These are phyloP conservation scores for Coniochaeta ligniaria DNA, from an alignment of 2,329 filamentous ascomycete genomes.

Conservation along the genomic window DNA sequence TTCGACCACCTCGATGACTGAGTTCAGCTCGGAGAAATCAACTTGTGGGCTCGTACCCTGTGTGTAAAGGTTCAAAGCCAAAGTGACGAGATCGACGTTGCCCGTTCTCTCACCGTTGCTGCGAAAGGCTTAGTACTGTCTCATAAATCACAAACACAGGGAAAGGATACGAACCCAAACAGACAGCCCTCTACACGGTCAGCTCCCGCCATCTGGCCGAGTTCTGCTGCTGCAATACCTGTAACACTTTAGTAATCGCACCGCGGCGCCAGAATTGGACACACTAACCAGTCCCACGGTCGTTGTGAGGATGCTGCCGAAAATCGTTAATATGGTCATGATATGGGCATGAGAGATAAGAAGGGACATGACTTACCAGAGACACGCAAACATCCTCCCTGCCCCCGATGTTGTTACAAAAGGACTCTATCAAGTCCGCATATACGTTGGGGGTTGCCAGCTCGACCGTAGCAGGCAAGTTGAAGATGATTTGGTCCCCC, in stretches of 20 bases:
- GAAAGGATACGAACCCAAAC: constrained; percentile 41
- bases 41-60: constrained; percentile 80
- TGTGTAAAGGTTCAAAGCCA: constrained; percentile 90
- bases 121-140: neutral
- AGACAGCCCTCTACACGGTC: constrained; percentile 91
- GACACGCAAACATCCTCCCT: constrained; percentile 83
- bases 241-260: no score
- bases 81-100: constrained; percentile 89
- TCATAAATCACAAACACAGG: neutral
- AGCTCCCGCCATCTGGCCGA: constrained; percentile 94
- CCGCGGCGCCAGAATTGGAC: no score
- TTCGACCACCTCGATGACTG: constrained; percentile 84
- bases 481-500: constrained; percentile 71
- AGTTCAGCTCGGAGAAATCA: constrained; percentile 85
- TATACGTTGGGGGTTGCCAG: constrained; percentile 92
- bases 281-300: neutral
- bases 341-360: neutral
- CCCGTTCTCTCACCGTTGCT: constrained; percentile 91
- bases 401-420: constrained; percentile 78
- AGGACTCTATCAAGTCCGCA: constrained; percentile 94
- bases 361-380: constrained; percentile 29
- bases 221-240: constrained; percentile 79
- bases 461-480: constrained; percentile 92
- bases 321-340: neutral
- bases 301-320: constrained; percentile 35